These are phyloP conservation scores for Leptographium wingfieldii DNA, from an alignment of 2,329 filamentous ascomycete genomes.

Conservation along the genomic window DNA sequence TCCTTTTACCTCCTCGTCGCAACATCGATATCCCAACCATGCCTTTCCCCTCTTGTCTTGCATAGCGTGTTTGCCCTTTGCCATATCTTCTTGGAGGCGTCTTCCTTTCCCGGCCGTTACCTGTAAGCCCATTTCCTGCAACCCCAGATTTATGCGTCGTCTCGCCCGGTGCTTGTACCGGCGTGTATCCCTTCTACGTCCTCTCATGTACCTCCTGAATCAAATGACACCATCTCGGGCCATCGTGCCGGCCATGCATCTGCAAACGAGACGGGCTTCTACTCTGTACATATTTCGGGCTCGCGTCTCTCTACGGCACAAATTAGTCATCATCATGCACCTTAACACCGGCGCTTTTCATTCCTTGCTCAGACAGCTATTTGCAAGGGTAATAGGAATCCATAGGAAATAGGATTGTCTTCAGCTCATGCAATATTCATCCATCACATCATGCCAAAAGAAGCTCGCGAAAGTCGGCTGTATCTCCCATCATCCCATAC, in stretches of 20 bases:
- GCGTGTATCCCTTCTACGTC: no score
- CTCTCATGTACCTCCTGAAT: no score
- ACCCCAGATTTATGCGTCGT: no score
- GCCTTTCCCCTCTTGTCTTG: not conserved
- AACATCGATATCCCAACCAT: not conserved
- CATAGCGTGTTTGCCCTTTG: not conserved
- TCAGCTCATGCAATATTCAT: constrained; percentile 1
- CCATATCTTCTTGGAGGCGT: not conserved
- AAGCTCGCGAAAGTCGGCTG: not conserved
- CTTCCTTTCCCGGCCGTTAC: not conserved
- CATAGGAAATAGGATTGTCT: not conserved
- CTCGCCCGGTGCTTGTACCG: no score
- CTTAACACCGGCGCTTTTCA: not conserved
- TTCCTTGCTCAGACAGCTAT: not conserved
- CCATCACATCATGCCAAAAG: not conserved
- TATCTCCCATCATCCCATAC: not conserved
- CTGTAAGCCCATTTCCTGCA: not conserved
- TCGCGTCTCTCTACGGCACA: not conserved
- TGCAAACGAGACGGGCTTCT: no score
- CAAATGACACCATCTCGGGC: no score
- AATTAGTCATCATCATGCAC: not conserved
- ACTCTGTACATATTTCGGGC: not conserved
- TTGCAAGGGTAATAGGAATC: not conserved
- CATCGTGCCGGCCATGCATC: no score
- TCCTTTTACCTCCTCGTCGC: not conserved